These are phyloP conservation scores for Strobilomyces confusus DNA, from an alignment of 768 basidiomycete species.

Conservation along the genomic window DNA sequence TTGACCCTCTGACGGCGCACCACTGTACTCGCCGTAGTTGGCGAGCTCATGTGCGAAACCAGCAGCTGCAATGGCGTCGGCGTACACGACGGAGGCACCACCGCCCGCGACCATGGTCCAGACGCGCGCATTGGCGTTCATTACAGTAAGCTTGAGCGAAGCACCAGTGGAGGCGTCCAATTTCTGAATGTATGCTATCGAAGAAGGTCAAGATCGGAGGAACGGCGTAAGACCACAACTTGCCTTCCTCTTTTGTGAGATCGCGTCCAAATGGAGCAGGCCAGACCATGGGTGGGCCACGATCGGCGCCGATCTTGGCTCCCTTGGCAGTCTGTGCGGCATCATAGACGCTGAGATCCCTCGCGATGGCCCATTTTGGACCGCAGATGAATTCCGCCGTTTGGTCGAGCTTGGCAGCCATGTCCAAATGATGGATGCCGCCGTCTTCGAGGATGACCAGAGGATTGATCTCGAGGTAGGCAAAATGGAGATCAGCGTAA, in stretches of 20 bases:
- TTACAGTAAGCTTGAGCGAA: slow-evolving; percentile 94
- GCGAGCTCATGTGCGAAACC: slow-evolving; percentile 97
- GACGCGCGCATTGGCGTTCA: slow-evolving; percentile 91
- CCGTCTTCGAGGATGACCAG: slow-evolving; percentile 85
- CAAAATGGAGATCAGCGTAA: slow-evolving; percentile 98
- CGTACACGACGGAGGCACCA: slow-evolving; percentile 70
- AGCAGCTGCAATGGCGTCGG: slow-evolving; percentile 82
- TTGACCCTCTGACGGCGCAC: slow-evolving; percentile 96
- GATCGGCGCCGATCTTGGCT: slow-evolving; percentile 71
- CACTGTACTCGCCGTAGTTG: slow-evolving; percentile 99
- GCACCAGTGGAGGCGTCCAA: slow-evolving; percentile 96
- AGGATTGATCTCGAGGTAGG: slow-evolving; percentile 99
- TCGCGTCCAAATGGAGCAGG: slow-evolving; percentile 96
- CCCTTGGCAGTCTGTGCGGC: slow-evolving; percentile 33
- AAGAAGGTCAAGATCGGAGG: background rate
- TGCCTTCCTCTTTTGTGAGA: slow-evolving; percentile 88
- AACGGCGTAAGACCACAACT: background rate
- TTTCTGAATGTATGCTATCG: slow-evolving; percentile 90
- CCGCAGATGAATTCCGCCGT: slow-evolving; percentile 98
- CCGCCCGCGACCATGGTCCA: slow-evolving; percentile 99
- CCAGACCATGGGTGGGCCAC: slow-evolving; percentile 97
- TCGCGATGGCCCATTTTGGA: slow-evolving; percentile 97
- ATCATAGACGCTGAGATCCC: slow-evolving; percentile 79
- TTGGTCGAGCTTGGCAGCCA: slow-evolving; percentile 99
- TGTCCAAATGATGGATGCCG: slow-evolving; percentile 93